These are phyloP conservation scores for Meyerozyma guilliermondii DNA, from an alignment of 1,139 yeast species.

Conservation along the genomic window DNA sequence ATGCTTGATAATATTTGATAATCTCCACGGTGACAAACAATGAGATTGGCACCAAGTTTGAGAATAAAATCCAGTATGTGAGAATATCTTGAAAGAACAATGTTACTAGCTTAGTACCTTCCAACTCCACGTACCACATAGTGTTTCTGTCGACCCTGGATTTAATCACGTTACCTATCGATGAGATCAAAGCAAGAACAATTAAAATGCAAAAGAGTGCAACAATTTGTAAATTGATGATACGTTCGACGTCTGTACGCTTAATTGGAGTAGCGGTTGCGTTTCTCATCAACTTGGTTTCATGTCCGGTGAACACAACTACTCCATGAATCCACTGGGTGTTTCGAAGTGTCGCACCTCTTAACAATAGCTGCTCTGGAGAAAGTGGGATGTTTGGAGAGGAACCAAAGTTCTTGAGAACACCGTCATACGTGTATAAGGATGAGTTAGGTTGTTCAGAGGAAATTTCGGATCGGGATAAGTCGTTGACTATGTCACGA, in stretches of 20 bases:
- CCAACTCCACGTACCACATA: constrained; percentile 62
- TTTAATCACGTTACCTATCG: constrained; percentile 82
- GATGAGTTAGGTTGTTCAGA: constrained; percentile 96
- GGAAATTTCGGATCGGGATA: constrained; percentile 38
- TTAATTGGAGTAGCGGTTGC: constrained; percentile 98
- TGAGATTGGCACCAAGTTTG: constrained; percentile 93
- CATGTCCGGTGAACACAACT: constrained; percentile 95
- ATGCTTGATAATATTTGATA: constrained; percentile 93
- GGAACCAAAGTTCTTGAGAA: constrained; percentile 54
- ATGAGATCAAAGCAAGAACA: constrained; percentile 69
- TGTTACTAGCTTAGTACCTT: constrained; percentile 62
- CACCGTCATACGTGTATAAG: constrained; percentile 90
- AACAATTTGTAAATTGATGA: constrained; percentile 86
- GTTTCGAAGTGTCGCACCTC: constrained; percentile 95
- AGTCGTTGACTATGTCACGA: constrained; percentile 43
- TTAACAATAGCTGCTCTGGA: constrained; percentile 84
- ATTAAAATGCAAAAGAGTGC: constrained; percentile 81
- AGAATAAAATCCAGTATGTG: constrained; percentile 93
- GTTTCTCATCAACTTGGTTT: constrained; percentile 95
- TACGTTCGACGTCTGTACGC: constrained; percentile 93
- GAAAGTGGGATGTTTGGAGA: constrained; percentile 58
- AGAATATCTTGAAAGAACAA: constrained; percentile 81
- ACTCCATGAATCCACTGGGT: constrained; percentile 95
- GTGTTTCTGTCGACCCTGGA: constrained; percentile 48
- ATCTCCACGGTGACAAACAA: constrained; percentile 93